Base-by-base conservation (phyloP, 2,329 filamentous ascomycete species). In the Lachnellula subtilissima region DNA sequence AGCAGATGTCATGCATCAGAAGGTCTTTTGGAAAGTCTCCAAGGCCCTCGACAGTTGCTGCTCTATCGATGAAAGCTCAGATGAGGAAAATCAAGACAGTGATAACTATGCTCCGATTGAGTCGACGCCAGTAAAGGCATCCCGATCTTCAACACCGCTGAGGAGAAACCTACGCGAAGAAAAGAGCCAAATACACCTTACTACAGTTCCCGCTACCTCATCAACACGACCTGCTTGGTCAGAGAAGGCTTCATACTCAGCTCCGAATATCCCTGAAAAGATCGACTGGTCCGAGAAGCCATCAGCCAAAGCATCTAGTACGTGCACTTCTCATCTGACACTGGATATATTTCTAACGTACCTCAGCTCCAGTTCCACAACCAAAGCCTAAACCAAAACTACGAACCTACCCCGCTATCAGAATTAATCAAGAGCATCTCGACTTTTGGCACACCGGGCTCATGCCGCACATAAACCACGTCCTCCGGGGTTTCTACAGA, bases 401-500 rank as follows among this genome's bases (percentile, higher is more conserved):
- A 50, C 79, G 81, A 37, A 74, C 85, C 2, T 87, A 84, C 60
- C 82, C 83, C 0, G 80, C 85, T 52, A 78, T 84, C 0, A 72
- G 78, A 0, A 73, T 86, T 0, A 74, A 84, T 0, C 77, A 82
- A 3, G 82, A 85, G 11, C 76, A 84, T 2, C 74, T 91, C 2
- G 83, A 89, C 37, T 81, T 85, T 59, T 93, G 88, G 88, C 87
- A 91, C 64, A 77, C 76, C 1, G 79, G 79, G 2, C 73, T 91
- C 55, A 88, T 90, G 75, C 86, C 86, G 1, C 85, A 89, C 58
- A 82, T 93, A 58, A 88, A 90, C 67, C 77, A 83, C 17, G 82
- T 89, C 1, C 78, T 91, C 15, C 82, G 85, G 22, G 80, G 83
- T 50, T 89, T 89, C 57, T 85, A 91, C 65, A 82, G 82, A 61